These are phyloP conservation scores for Kitagawia praeruptora DNA, from an alignment of 129 eudicot genomes.

Conservation along the genomic window DNA sequence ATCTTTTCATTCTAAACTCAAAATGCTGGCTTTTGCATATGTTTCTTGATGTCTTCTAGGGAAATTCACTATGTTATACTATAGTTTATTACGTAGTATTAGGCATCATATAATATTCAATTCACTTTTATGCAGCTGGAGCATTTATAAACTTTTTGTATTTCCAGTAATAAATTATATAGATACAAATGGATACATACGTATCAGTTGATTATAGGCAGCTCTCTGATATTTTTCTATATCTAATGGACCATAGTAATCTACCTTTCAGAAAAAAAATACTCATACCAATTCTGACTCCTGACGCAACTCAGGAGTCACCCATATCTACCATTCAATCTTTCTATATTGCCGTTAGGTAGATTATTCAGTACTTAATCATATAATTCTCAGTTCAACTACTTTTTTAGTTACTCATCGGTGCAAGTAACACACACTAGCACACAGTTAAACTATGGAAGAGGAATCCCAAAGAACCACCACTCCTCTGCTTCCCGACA, in stretches of 20 bases:
- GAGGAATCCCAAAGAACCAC: background rate
- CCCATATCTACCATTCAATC: background rate
- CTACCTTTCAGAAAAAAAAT: background rate
- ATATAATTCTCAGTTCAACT: background rate
- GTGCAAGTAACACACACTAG: background rate
- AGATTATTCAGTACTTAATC: background rate
- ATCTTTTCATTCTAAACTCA: background rate
- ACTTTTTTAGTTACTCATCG: background rate
- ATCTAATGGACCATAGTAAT: background rate
- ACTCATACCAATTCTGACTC: background rate
- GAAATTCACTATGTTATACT: background rate
- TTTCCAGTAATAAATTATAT: background rate
- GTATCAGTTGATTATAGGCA: background rate
- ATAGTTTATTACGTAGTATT: background rate
- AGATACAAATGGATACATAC: background rate
- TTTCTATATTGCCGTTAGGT: background rate
- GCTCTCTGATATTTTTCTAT: background rate
- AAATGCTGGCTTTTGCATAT: background rate
- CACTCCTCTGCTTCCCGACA: background rate
- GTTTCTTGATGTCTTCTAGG: background rate
- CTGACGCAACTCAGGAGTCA: constrained; percentile 1
- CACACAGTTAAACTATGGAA: background rate
- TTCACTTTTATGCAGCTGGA: background rate
- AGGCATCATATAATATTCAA: background rate
- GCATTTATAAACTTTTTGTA: background rate